Base-by-base conservation (phyloP, 2,329 filamentous ascomycete species). In the Fusarium sp. region DNA sequence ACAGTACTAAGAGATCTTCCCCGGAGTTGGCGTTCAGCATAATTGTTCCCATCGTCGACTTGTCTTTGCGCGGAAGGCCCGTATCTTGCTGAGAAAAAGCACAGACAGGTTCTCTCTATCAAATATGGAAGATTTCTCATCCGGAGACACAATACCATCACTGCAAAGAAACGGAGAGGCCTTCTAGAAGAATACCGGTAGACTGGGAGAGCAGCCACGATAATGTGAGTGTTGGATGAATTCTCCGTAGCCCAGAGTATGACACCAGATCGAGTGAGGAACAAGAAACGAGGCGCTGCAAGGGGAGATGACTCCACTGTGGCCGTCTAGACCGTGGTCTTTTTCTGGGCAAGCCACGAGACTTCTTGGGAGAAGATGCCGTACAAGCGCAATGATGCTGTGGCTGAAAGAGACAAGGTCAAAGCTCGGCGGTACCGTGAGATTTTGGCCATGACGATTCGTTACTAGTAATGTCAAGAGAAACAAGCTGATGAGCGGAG, bases 331-430 rank as follows among this genome's bases (percentile, higher is more conserved):
- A 38, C 49, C 41, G 44, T 41, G 69, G 53, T 65, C 65, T 45
- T 69, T 61, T 57, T 26, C 49, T 67, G 56, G 60, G 49, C 60
- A 73, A 70, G 71, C 71, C 71, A 74, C 71, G 57, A 49, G 49
- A 54, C 48, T 45, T 45, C 35, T 59, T 48, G 42, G 30, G 17
- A 64, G 35, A 52, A 64, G 41, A 44, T 56, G 46, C 61, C 48
- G 30, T 37, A 27, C 41, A 60, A 52, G 65, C 38, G 53, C 37
- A 42, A 70, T 74, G 71, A 73, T 54, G 52, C 52, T 44, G 69
- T 71, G 62, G 57, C 49, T 68, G 46, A 27, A 56, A 26, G 40
- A 55, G 50, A 61, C 69, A 37, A 56, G 50, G 13, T 40, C 64
- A 6, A 54, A 15, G 11, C 23, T 48, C 62, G 71, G 71, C 12